Conservation (phyloP, 306 rosid genomes). For the Pyrus bretschneideri region DNA sequence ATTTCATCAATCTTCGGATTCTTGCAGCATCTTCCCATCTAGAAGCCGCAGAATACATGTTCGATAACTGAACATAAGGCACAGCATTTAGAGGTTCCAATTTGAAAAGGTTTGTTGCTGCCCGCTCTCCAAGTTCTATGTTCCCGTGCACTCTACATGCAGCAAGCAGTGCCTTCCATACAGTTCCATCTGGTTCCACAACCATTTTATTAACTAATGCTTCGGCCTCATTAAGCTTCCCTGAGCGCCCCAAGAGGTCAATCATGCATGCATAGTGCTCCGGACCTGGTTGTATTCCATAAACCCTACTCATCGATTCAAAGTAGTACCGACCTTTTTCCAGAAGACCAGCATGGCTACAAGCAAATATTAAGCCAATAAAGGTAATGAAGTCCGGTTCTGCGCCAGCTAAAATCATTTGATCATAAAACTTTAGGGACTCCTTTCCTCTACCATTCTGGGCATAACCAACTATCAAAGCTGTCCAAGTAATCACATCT, state of each 20-base stretch:
- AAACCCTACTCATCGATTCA: constrained; percentile 53
- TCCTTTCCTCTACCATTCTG: constrained; percentile 80
- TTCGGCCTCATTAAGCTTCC: constrained; percentile 58
- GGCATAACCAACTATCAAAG: constrained; percentile 87
- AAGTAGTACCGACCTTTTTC: constrained; percentile 51
- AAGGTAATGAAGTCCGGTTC: constrained; percentile 80
- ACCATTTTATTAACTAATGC: constrained; percentile 54
- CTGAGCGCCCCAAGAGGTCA: constrained; percentile 78
- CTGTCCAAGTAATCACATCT: constrained; percentile 82
- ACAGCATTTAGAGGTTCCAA: constrained; percentile 61
- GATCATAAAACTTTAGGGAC: constrained; percentile 59
- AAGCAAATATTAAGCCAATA: constrained; percentile 84
- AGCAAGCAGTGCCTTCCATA: constrained; percentile 89
- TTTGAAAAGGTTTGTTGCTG: constrained; percentile 57
- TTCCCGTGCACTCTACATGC: constrained; percentile 80
- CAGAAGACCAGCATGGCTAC: constrained; percentile 87
- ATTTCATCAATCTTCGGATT: constrained; percentile 67
- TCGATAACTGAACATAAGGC: constrained; percentile 72
- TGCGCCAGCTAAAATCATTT: constrained; percentile 62
- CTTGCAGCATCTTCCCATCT: constrained; percentile 70
- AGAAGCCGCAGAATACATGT: constrained; percentile 63
- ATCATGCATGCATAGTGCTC: constrained; percentile 90
- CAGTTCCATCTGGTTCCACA: constrained; percentile 71
- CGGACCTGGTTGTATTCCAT: constrained; percentile 72
- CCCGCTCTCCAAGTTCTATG: constrained; percentile 70